A percentile compares a stretch with the other conserved stretches of the same genome.
These are phyloP conservation scores for Stramenopiles sp. DNA, from an alignment of 352 stramenopile genomes.

Conservation along the genomic window DNA sequence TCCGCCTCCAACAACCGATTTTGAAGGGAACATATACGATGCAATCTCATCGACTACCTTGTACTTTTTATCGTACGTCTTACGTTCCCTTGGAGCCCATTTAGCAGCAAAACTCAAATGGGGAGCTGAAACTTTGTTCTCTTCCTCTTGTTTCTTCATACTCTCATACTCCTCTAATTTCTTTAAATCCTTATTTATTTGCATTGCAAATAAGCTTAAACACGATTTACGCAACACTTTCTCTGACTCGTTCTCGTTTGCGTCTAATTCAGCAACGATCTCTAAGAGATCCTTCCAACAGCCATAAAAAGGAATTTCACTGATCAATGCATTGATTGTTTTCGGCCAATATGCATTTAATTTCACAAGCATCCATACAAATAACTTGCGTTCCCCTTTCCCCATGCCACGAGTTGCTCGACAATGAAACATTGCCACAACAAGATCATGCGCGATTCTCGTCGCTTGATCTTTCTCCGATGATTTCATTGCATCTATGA, in stretches of 20 bases:
- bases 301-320: constrained; percentile 22
- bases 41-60: neutral
- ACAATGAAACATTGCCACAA: too few relatives aligned
- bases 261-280: constrained; percentile 7
- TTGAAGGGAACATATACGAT: neutral
- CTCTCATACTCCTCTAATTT: too few relatives aligned
- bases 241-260: constrained; percentile 8
- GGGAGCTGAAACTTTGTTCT: neutral
- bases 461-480: too few relatives aligned
- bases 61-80: constrained; percentile 16
- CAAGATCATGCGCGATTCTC: too few relatives aligned
- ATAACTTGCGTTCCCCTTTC: constrained; percentile 23
- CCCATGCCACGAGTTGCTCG: too few relatives aligned
- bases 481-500: too few relatives aligned
- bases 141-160: too few relatives aligned
- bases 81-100: constrained; percentile 13
- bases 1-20: too few relatives aligned
- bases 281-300: constrained; percentile 26
- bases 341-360: constrained; percentile 12
- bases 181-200: neutral
- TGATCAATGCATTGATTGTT: constrained; percentile 13
- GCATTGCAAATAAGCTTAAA: neutral
- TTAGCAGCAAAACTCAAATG: constrained; percentile 13
- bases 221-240: neutral
- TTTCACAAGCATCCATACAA: constrained; percentile 16